Evolutionary conservation across 179 eudicot species (phyloP).

Genomic region (Silene vulgaris): DNA sequence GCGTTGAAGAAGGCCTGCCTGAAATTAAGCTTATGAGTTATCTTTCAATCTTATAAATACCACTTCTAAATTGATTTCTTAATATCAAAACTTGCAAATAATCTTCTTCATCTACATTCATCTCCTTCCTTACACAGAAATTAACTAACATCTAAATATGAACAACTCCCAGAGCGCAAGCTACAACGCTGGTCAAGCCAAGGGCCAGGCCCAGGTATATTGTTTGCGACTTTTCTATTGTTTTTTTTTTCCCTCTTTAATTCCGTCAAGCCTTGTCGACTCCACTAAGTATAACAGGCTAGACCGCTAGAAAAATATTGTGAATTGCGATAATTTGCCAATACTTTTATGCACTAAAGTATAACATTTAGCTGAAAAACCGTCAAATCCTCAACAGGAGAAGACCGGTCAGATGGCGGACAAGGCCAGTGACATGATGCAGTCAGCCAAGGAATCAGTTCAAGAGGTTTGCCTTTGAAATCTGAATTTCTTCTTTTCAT

Average conservation of each 20-base stretch:
- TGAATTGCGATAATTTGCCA: too few relatives aligned
- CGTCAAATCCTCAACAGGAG: slow-evolving; percentile 22
- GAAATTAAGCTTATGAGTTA: slow-evolving; percentile 7
- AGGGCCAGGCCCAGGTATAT: slow-evolving; percentile 37
- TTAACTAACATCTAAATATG: slow-evolving; percentile 20
- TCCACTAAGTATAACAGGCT: too few relatives aligned
- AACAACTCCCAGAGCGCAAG: slow-evolving; percentile 27
- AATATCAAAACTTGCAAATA: background rate
- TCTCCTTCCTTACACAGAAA: background rate
- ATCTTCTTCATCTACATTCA: slow-evolving; percentile 1
- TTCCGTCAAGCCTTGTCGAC: background rate
- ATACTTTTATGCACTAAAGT: background rate
- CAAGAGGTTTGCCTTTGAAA: slow-evolving; percentile 24
- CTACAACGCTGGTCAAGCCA: slow-evolving; percentile 34
- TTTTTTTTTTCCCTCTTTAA: background rate
- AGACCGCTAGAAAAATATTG: background rate
- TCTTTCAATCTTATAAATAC: slow-evolving; percentile 24
- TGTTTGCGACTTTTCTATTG: background rate
- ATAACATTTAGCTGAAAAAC: background rate
- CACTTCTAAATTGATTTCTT: background rate
- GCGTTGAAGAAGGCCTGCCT: slow-evolving; percentile 10
- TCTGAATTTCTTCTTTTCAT: background rate
- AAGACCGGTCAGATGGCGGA: slow-evolving; percentile 30
- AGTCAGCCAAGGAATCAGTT: slow-evolving; percentile 37
- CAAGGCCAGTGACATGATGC: slow-evolving; percentile 35